Conservation (phyloP, 805 yeast species). For the Saturnispora quitensis region DNA sequence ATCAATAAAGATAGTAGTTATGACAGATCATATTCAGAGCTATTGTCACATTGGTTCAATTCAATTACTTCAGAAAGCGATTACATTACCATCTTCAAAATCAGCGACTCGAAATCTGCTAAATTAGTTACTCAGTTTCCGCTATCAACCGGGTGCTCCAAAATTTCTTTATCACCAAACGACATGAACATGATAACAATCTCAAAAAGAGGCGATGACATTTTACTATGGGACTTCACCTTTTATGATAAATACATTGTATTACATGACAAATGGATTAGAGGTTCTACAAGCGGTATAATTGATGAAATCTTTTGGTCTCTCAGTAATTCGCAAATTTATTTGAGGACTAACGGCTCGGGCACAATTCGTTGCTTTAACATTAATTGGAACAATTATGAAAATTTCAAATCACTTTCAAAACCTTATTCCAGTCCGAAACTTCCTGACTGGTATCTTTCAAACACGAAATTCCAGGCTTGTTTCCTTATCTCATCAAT, state of each 20-base stretch:
- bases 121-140: conserved; percentile 36
- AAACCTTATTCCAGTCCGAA: not conserved
- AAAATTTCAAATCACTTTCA: not conserved
- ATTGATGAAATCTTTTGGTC: conserved; percentile 48
- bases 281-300: conserved; percentile 56
- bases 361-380: conserved; percentile 61
- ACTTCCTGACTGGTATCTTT: conserved; percentile 37
- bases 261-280: conserved; percentile 45
- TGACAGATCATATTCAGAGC: conserved; percentile 14
- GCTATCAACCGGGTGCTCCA: conserved; percentile 56
- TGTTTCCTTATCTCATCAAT: conserved; percentile 8
- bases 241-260: conserved; percentile 41
- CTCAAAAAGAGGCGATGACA: conserved; percentile 49
- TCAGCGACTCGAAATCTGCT: conserved; percentile 25
- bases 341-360: conserved; percentile 41
- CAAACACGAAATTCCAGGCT: conserved; percentile 24
- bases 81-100: conserved; percentile 40
- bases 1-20: not conserved
- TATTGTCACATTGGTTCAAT: conserved; percentile 22
- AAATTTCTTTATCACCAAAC: conserved; percentile 51
- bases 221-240: conserved; percentile 57
- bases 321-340: conserved; percentile 33
- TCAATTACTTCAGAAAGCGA: conserved; percentile 23
- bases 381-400: conserved; percentile 25
- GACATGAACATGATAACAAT: conserved; percentile 49